Evolutionary conservation across 257 asterid genomes (phyloP).

Genomic region (Ilex aquifolium): DNA sequence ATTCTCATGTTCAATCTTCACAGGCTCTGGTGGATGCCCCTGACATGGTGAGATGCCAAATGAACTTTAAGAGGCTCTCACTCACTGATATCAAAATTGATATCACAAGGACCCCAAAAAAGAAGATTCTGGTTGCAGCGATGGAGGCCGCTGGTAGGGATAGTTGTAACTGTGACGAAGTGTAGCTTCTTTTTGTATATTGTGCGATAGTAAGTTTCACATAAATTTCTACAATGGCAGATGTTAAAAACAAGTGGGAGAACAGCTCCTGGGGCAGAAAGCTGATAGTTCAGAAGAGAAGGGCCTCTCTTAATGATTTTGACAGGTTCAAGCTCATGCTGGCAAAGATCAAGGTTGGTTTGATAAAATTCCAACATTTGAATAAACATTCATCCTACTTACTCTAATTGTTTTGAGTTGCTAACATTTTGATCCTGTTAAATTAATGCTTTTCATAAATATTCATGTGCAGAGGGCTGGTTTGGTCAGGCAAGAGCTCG

Average conservation of each 20-base stretch:
- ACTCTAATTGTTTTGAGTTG: neutral
- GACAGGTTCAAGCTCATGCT: neutral
- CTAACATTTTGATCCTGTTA: neutral
- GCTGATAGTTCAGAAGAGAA: neutral
- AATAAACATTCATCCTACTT: neutral
- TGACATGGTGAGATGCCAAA: neutral
- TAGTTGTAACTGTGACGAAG: neutral
- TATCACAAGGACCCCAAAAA: neutral
- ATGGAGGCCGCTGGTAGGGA: neutral
- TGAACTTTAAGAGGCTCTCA: neutral
- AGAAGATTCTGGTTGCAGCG: neutral
- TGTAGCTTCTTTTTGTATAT: neutral
- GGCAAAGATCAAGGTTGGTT: neutral
- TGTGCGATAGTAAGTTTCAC: neutral
- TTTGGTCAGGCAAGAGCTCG: neutral
- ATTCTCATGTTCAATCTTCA: neutral
- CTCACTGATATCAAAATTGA: neutral
- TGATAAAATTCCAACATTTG: neutral
- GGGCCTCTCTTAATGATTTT: neutral
- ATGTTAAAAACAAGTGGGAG: neutral
- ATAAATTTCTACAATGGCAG: neutral
- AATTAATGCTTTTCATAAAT: neutral
- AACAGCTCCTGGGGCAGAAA: neutral
- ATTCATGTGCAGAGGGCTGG: neutral
- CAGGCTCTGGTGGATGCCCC: constrained; percentile 1